Conservation (phyloP, 2,329 filamentous ascomycete species). For the Chrysoporthe austroafricana region DNA sequence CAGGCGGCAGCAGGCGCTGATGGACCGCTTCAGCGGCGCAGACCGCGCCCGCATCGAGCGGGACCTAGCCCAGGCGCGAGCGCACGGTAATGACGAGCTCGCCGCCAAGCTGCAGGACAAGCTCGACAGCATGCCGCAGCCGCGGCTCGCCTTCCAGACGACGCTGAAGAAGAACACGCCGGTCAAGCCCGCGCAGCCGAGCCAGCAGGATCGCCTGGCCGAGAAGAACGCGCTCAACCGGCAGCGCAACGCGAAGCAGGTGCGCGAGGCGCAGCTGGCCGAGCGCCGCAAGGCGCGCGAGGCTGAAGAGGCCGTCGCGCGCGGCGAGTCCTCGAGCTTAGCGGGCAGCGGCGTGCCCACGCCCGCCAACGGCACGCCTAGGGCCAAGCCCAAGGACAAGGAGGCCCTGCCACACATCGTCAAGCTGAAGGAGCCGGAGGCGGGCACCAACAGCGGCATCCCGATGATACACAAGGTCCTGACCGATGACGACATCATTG, state of each 20-base stretch:
- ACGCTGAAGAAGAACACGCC: slow-evolving; percentile 60
- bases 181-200: slow-evolving; percentile 51
- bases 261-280: slow-evolving; percentile 86
- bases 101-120: slow-evolving; percentile 60
- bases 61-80: slow-evolving; percentile 68
- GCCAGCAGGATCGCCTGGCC: slow-evolving; percentile 81
- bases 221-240: slow-evolving; percentile 85
- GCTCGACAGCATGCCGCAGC: slow-evolving; percentile 65
- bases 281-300: slow-evolving; percentile 70
- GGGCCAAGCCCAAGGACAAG: slow-evolving; percentile 46
- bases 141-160: slow-evolving; percentile 75
- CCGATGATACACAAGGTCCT: slow-evolving; percentile 76
- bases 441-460: slow-evolving; percentile 60
- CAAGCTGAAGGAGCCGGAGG: slow-evolving; percentile 57
- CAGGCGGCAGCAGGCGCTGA: slow-evolving; percentile 68
- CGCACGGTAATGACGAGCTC: slow-evolving; percentile 63
- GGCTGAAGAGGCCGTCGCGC: slow-evolving; percentile 60
- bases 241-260: slow-evolving; percentile 80
- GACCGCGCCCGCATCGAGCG: slow-evolving; percentile 70
- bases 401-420: slow-evolving; percentile 54
- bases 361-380: slow-evolving; percentile 58
- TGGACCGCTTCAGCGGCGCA: slow-evolving; percentile 66
- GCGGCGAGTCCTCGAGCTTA: slow-evolving; percentile 55
- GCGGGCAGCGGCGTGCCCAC: slow-evolving; percentile 55
- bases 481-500: slow-evolving; percentile 92